A percentile compares a stretch with the other conserved stretches of the same genome.
These are phyloP conservation scores for Neopestalotiopsis sp. DNA, from an alignment of 2,329 filamentous ascomycete species.

Conservation along the genomic window DNA sequence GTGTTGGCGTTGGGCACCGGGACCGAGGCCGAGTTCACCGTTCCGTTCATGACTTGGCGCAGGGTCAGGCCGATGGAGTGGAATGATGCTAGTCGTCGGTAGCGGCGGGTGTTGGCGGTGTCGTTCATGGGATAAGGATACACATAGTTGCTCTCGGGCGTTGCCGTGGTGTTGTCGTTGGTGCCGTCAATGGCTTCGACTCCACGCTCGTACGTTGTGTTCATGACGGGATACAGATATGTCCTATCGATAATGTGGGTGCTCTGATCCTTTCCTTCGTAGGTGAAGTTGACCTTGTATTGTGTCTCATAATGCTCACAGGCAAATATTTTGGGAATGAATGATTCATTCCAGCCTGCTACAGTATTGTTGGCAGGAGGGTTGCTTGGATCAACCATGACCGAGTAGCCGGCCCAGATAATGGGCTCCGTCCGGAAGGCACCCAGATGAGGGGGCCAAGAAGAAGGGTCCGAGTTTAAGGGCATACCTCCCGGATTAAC, in stretches of 20 bases:
- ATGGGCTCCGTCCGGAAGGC: constrained; percentile 44
- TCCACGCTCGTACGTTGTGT: constrained; percentile 38
- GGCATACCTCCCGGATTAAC: constrained; percentile 38
- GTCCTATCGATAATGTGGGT: constrained; percentile 31
- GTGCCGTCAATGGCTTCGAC: constrained; percentile 41
- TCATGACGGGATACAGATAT: constrained; percentile 37
- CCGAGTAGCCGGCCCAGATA: constrained; percentile 44
- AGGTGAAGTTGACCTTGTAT: constrained; percentile 42
- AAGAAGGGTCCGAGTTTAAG: constrained; percentile 20
- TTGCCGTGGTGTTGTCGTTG: constrained; percentile 40
- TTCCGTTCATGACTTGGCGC: constrained; percentile 40
- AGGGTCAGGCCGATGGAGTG: constrained; percentile 41
- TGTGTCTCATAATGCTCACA: constrained; percentile 45
- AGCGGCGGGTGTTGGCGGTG: constrained; percentile 27
- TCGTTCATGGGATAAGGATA: constrained; percentile 33
- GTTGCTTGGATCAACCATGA: constrained; percentile 27
- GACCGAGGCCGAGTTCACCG: constrained; percentile 34
- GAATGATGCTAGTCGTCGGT: constrained; percentile 40
- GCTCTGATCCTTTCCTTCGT: constrained; percentile 36
- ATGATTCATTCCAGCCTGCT: constrained; percentile 36
- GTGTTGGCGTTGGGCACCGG: constrained; percentile 34
- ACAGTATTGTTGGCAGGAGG: constrained; percentile 27
- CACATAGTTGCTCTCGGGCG: constrained; percentile 38
- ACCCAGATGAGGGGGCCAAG: constrained; percentile 40
- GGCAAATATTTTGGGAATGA: constrained; percentile 41